phyloP scores from a whole-genome alignment of 768 basidiomycete species.

The Lactarius quietus region DNA sequence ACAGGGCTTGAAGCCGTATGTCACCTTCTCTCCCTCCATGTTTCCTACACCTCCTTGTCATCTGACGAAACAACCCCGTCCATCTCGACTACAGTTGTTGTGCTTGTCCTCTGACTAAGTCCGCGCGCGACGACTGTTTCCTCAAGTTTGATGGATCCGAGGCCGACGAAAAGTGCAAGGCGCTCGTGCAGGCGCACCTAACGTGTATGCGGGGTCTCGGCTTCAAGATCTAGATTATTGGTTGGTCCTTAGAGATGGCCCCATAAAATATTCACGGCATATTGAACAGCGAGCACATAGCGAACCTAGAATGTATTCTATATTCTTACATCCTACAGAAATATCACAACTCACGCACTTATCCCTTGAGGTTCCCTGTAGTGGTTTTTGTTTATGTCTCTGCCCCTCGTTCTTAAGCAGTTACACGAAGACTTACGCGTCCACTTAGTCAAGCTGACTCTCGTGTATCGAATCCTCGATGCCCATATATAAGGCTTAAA shows the following conservation, averaged over 20 bases:
- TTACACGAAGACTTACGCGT: neutral
- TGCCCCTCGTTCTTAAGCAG: neutral
- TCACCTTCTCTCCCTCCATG: conserved; percentile 20
- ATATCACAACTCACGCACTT: neutral
- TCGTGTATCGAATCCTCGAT: neutral
- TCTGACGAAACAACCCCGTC: neutral
- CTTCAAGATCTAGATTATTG: conserved; percentile 64
- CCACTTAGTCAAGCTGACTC: neutral
- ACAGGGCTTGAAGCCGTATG: conserved; percentile 91
- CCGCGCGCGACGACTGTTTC: conserved; percentile 92
- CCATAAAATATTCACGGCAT: neutral
- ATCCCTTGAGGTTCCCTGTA: neutral
- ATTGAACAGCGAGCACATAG: neutral
- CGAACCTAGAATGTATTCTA: neutral
- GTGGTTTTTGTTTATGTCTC: neutral
- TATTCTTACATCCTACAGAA: neutral
- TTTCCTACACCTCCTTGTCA: neutral
- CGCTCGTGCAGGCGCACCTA: conserved; percentile 74
- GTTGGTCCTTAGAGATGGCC: neutral
- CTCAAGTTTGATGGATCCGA: conserved; percentile 61
- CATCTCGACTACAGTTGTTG: conserved; percentile 64
- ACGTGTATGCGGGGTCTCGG: conserved; percentile 90
- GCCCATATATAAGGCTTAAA: neutral
- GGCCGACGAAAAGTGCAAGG: conserved; percentile 75
- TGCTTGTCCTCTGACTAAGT: conserved; percentile 92